Evolutionary conservation across 169 alveolate species (phyloP).

Genomic region (Cryptosporidium sp.): DNA sequence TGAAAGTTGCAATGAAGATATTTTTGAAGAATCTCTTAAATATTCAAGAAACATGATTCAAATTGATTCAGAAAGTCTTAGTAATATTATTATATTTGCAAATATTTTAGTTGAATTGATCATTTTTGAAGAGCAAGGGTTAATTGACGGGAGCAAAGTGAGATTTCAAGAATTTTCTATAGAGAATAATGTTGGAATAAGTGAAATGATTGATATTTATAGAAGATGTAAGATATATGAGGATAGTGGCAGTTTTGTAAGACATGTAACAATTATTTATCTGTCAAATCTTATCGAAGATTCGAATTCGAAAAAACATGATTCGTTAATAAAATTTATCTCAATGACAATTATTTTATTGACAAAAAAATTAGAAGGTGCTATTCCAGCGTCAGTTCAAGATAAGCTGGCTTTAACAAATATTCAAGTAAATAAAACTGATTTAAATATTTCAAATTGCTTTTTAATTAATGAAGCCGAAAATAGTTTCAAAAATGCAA

Average conservation of each 20-base stretch:
- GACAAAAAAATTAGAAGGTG: conserved; percentile 58
- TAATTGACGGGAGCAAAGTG: conserved; percentile 30
- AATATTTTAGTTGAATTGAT: conserved; percentile 46
- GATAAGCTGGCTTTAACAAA: not conserved
- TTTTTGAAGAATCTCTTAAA: not conserved
- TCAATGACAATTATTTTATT: conserved; percentile 49
- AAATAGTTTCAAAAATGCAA: conserved; percentile 4
- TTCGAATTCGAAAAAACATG: conserved; percentile 33
- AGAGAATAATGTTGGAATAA: not conserved
- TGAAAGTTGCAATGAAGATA: not conserved
- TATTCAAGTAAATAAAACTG: not conserved
- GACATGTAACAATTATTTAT: conserved; percentile 42
- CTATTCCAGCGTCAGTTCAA: conserved; percentile 32
- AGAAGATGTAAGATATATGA: conserved; percentile 64
- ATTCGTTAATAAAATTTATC: conserved; percentile 48
- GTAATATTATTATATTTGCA: conserved; percentile 4
- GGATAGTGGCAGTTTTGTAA: conserved; percentile 29
- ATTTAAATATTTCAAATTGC: conserved; percentile 26
- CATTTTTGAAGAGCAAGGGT: conserved; percentile 38
- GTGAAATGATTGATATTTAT: conserved; percentile 23
- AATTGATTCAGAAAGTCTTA: not conserved
- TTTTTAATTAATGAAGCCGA: conserved; percentile 46
- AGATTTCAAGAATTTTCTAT: conserved; percentile 16
- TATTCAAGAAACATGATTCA: no score
- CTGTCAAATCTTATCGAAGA: conserved; percentile 61